Base-by-base conservation (phyloP, 768 basidiomycete genomes). In the Fibroporia radiculosa region DNA sequence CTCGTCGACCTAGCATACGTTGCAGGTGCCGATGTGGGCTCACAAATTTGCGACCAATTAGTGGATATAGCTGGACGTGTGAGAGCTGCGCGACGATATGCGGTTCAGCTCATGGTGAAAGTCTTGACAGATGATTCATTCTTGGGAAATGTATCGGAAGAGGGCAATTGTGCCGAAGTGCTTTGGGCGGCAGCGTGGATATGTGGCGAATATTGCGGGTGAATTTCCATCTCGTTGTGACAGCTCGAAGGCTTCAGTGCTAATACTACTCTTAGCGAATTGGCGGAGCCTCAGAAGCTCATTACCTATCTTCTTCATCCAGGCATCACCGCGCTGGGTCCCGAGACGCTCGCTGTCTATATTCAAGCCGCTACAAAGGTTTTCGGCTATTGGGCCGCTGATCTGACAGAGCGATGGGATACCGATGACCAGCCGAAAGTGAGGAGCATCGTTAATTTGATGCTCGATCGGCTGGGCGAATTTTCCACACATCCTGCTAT, bases 181-280 rank as follows among this genome's bases (percentile, higher is more conserved):
- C 67, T 96, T 2, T 91, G 88, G 77, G 96, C 93, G 0, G 93
- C 93, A 8, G 91, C 92, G 4, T 99, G 90, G 88, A 87, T 97
- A 53, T 92, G 89, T 50, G 95, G 93, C 16, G 96, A 99, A 65
- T 90, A 91, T 61, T 83, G 85, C 74, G 73, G 80, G 93, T 93
- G 54, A 60, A 84, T 69, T 24, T 12, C 40, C 26, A 44, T 23
- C 13, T 16, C 13, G 14, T n/a, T 42, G 13, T 19, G 7, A 11
- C n/a, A 18, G 23, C 29, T 18, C 26, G n/a, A 24, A n/a, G n/a
- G n/a, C n/a, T 13, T 28, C 2, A 19, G n/a, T 36, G 41, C 26
- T 55, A 16, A 54, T 2, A 43, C 51, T 32, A 20, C 42, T 23
- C 12, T 22, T 26, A 93, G 91, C 35, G 84, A 91, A 52, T 69